A percentile compares a stretch with the other conserved stretches of the same genome.
phyloP scores from a whole-genome alignment of 2,329 filamentous ascomycete species.

The Sclerotinia nivalis region DNA sequence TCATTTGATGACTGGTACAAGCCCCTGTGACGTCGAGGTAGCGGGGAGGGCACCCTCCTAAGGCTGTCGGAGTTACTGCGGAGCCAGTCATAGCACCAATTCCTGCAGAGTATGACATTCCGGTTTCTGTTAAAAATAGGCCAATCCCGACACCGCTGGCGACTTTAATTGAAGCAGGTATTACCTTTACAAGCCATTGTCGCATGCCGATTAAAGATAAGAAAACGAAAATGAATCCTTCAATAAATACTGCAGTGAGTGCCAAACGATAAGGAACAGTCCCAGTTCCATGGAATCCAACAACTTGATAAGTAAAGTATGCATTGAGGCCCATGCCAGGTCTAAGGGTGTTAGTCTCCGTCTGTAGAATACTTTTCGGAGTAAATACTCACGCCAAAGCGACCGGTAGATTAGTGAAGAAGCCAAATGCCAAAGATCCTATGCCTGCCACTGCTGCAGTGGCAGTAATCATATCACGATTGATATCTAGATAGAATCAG shows the following conservation, averaged over 20 bases:
- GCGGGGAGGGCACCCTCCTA: constrained; percentile 70
- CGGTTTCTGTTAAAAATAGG: constrained; percentile 63
- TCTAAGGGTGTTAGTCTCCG: constrained; percentile 42
- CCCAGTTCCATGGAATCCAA: constrained; percentile 60
- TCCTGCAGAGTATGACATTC: constrained; percentile 70
- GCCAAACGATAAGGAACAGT: constrained; percentile 59
- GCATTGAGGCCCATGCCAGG: constrained; percentile 69
- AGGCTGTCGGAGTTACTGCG: constrained; percentile 69
- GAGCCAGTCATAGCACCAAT: constrained; percentile 77
- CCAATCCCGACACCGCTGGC: constrained; percentile 67
- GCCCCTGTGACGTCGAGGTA: constrained; percentile 52
- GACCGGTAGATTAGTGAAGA: constrained; percentile 79
- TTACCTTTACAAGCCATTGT: constrained; percentile 69
- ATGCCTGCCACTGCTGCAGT: constrained; percentile 79
- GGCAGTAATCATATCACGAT: constrained; percentile 70
- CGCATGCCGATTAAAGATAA: constrained; percentile 68
- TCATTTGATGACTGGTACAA: constrained; percentile 67
- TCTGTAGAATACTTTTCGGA: neutral
- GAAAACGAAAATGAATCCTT: constrained; percentile 64
- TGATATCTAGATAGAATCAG: constrained; percentile 12
- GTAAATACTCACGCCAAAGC: constrained; percentile 62
- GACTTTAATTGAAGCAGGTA: constrained; percentile 64
- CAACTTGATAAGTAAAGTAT: constrained; percentile 68
- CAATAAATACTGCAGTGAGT: constrained; percentile 64
- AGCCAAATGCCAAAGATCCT: constrained; percentile 73